These are phyloP conservation scores for Adiantum capillusveneris DNA, from an alignment of 75 land plant species.

Conservation along the genomic window DNA sequence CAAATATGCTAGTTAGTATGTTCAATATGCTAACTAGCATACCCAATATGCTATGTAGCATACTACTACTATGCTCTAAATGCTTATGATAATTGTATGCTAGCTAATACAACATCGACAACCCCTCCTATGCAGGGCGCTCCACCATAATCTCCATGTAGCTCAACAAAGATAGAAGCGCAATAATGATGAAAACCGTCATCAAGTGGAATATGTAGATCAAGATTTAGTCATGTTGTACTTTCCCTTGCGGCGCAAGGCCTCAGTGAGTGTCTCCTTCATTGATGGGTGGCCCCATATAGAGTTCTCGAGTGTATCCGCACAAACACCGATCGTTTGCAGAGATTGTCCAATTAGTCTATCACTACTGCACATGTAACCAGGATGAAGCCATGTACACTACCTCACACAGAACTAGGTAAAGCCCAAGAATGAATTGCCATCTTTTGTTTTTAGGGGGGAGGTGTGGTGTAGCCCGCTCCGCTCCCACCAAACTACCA, in stretches of 20 bases:
- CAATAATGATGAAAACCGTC: not conserved
- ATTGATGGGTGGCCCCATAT: constrained; percentile 1
- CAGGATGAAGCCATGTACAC: not conserved
- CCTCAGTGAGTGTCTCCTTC: constrained; percentile 1
- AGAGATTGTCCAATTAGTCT: not conserved
- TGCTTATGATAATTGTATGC: not conserved
- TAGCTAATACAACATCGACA: constrained; percentile 4
- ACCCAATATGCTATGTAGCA: not conserved
- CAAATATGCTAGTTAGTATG: too few relatives aligned
- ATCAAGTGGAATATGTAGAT: not conserved
- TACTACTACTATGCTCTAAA: not conserved
- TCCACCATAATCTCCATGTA: not conserved
- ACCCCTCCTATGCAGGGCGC: not conserved
- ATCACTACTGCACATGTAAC: not conserved
- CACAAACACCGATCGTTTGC: not conserved
- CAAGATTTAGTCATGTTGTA: not conserved
- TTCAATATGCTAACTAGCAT: not conserved
- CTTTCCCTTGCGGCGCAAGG: not conserved
- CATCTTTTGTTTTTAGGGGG: too few relatives aligned
- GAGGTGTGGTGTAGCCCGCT: too few relatives aligned
- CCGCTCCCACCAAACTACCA: too few relatives aligned
- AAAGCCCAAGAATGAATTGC: too few relatives aligned
- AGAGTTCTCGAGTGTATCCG: not conserved
- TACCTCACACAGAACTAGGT: too few relatives aligned
- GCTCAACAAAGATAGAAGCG: not conserved